Evolutionary conservation across 2,329 filamentous ascomycete genomes (phyloP).

Genomic region (Pyricularia sp.): DNA sequence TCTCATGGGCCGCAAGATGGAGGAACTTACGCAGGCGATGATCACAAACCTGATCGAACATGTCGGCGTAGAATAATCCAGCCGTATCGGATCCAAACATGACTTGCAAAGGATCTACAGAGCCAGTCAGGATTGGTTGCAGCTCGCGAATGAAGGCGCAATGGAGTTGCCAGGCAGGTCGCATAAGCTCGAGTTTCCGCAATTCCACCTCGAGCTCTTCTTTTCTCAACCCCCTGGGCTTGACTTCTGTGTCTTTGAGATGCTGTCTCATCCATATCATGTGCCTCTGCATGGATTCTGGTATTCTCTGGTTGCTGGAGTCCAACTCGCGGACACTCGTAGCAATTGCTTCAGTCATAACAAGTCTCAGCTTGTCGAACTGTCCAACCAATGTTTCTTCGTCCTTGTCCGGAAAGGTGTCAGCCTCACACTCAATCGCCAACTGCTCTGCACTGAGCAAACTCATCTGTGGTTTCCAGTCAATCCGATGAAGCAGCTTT

Average conservation of each 20-base stretch:
- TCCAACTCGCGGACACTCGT: not conserved
- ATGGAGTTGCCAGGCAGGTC: not conserved
- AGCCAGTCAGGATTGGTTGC: conserved; percentile 11
- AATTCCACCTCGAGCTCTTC: not conserved
- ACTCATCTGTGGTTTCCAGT: not conserved
- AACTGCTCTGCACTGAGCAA: not conserved
- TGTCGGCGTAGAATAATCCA: not conserved
- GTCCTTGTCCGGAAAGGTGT: not conserved
- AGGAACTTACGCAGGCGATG: not conserved
- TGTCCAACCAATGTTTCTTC: not conserved
- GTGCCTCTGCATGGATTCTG: not conserved
- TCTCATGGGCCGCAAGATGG: conserved; percentile 16
- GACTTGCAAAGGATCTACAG: conserved; percentile 16
- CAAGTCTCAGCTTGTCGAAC: not conserved
- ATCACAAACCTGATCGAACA: not conserved
- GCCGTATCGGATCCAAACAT: conserved; percentile 7
- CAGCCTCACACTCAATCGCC: not conserved
- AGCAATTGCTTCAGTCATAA: not conserved
- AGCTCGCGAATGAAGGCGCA: conserved; percentile 7
- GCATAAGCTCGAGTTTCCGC: not conserved
- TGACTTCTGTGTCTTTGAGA: not conserved
- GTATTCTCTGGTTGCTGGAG: not conserved
- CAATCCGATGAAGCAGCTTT: not conserved
- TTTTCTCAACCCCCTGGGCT: not conserved
- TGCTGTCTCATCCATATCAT: not conserved